Percentiles rank a stretch among this genome's conserved stretches.
These are phyloP conservation scores for Powellomyces hirtus DNA, from an alignment of 192 early-diverging fungal genomes.

Conservation along the genomic window DNA sequence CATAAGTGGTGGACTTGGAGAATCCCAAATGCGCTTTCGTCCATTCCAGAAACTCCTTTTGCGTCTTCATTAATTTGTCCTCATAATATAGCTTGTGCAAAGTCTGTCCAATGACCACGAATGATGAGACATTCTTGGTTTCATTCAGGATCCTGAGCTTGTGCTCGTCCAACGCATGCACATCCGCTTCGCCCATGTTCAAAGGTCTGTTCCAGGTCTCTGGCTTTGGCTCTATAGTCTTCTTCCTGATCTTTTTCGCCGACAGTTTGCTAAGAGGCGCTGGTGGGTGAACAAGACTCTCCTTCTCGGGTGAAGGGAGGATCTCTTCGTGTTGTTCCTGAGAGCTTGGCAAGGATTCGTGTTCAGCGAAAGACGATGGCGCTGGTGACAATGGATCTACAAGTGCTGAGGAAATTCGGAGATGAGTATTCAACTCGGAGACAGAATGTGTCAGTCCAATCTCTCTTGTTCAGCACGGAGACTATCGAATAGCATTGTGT, in stretches of 20 bases:
- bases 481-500: too few species aligned
- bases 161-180: constrained; percentile 27
- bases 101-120: constrained; percentile 55
- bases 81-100: constrained; percentile 55
- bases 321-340: neutral
- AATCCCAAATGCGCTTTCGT: constrained; percentile 53
- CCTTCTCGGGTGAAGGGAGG: constrained; percentile 7
- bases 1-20: constrained; percentile 57
- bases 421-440: neutral
- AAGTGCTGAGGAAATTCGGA: neutral
- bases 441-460: too few species aligned
- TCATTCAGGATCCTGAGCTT: constrained; percentile 39
- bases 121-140: constrained; percentile 49
- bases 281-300: too few species aligned
- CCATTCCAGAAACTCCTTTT: constrained; percentile 58
- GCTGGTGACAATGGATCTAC: constrained; percentile 23
- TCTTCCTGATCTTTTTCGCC: constrained; percentile 4
- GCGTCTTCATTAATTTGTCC: constrained; percentile 53
- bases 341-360: too few species aligned
- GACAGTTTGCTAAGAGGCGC: neutral
- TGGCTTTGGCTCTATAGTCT: constrained; percentile 7
- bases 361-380: too few species aligned
- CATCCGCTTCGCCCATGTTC: constrained; percentile 2
- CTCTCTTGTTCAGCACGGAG: too few species aligned
- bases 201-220: neutral